Conservation (phyloP, 805 yeast genomes). For the Myxozyma vanderwaltii region DNA sequence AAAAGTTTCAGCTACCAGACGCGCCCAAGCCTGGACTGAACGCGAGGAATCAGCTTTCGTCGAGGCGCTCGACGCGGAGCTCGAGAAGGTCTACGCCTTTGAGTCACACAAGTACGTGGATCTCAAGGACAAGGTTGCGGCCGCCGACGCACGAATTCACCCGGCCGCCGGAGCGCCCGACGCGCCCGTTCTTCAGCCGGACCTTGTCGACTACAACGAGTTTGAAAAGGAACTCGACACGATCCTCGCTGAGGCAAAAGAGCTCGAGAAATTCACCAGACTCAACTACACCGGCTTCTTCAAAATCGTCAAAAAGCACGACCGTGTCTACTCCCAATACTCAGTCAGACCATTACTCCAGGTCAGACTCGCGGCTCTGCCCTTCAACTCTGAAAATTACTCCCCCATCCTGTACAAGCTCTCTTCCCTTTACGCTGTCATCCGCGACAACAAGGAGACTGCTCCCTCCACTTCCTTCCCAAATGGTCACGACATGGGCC, state of each 20-base stretch:
- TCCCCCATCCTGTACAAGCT: slow-evolving; percentile 81
- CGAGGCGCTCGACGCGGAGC: slow-evolving; percentile 70
- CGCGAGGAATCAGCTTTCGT: slow-evolving; percentile 81
- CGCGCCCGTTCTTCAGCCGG: slow-evolving; percentile 28
- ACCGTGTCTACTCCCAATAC: slow-evolving; percentile 80
- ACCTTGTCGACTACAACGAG: slow-evolving; percentile 55
- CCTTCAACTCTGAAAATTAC: slow-evolving; percentile 93
- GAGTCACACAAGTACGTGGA: slow-evolving; percentile 71
- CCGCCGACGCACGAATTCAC: slow-evolving; percentile 59
- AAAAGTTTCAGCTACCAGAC: slow-evolving; percentile 3
- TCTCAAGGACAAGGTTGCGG: slow-evolving; percentile 63
- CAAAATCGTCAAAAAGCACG: slow-evolving; percentile 95
- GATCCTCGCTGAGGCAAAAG: slow-evolving; percentile 72
- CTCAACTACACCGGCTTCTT: slow-evolving; percentile 92
- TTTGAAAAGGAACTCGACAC: slow-evolving; percentile 75
- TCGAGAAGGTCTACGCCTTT: slow-evolving; percentile 91
- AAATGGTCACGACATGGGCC: slow-evolving; percentile 20
- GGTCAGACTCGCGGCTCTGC: slow-evolving; percentile 82
- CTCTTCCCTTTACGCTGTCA: slow-evolving; percentile 75
- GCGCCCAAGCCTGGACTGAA: slow-evolving; percentile 68
- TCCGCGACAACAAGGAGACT: slow-evolving; percentile 65
- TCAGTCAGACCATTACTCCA: slow-evolving; percentile 88
- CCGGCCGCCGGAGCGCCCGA: slow-evolving; percentile 11
- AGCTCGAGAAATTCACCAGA: slow-evolving; percentile 86
- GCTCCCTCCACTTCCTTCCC: background rate